Evolutionary conservation across 371 early-diverging fungal genomes (phyloP).

Genomic region (Mortierella sp.): DNA sequence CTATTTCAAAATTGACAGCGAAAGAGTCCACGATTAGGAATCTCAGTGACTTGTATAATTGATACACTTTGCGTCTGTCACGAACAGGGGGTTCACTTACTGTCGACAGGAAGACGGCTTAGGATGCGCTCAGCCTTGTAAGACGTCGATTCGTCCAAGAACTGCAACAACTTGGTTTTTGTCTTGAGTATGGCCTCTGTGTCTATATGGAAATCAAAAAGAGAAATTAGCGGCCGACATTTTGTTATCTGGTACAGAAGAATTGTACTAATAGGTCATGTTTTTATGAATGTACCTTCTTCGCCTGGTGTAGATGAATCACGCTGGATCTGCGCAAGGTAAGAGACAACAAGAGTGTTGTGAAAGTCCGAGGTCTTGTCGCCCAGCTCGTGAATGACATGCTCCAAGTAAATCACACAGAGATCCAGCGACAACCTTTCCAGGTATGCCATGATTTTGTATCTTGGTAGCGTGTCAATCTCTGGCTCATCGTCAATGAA

Average conservation of each 20-base stretch:
- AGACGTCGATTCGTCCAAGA: conserved; percentile 76
- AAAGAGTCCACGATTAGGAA: background rate
- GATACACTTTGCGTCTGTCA: background rate
- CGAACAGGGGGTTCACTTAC: conserved; percentile 42
- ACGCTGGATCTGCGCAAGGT: conserved; percentile 71
- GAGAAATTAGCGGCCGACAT: background rate
- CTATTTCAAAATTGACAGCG: conserved; percentile 37
- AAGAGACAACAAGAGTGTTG: conserved; percentile 81
- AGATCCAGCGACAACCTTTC: conserved; percentile 74
- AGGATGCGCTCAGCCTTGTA: conserved; percentile 87
- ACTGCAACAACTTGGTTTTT: conserved; percentile 66
- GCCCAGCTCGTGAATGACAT: conserved; percentile 78
- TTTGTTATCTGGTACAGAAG: background rate
- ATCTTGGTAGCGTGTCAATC: conserved; percentile 68
- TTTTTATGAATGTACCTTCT: conserved; percentile 23
- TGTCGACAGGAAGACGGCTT: conserved; percentile 81
- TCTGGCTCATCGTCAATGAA: conserved; percentile 82
- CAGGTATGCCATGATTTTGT: conserved; percentile 69
- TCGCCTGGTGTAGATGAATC: conserved; percentile 28
- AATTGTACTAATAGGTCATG: background rate
- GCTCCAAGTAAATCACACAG: conserved; percentile 83
- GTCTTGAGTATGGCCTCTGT: conserved; percentile 35
- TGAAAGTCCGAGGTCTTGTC: conserved; percentile 84
- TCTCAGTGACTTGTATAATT: too few relatives aligned
- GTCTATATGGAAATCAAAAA: background rate